Evolutionary conservation across 805 yeast species (phyloP), one percentile per base, ranked within the genome.

Genomic region (Metschnikowia peoriensis): DNA sequence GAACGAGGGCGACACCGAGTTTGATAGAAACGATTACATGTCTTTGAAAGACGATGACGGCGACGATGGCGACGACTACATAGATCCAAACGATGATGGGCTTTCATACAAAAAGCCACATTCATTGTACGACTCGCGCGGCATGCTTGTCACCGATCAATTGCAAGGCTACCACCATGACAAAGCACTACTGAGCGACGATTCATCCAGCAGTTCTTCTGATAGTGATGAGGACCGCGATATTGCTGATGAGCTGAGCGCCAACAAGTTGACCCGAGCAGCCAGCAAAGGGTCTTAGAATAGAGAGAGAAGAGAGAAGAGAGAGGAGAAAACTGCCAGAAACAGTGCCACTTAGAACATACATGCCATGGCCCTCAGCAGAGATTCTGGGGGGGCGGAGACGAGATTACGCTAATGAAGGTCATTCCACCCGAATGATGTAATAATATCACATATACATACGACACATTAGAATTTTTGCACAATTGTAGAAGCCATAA

Each of bases 11-110:
- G 53, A 32, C 29, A 16, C 22, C 15, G 52, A 47, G 9, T 44
- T 37, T 28, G 49, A 49, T n/a, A 27, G 49, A 6, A 50, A 47
- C 22, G 51, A 54, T 28, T 54, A 58, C 43, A 50, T 50, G 50
- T 22, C 46, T 1, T 41, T 51, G 42, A 52, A 51, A 43, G 78
- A 75, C 39, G 71, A 66, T 37, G 73, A 68, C 39, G 71, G 66
- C 38, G 73, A 68, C 29, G 80, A 79, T 28, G 88, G 80, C 12
- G 90, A 86, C 54, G 91, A 85, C 54, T 86, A 87, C 61, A 82
- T 81, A 60, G 92, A 87, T 63, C 92, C 93, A 1, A 86, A 87
- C 62, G 93, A 88, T 65, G 93, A 87, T 62, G 93, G 93, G 0
- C 83, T 81, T 63, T 84, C 89, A 1, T 87, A 87, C 66, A 82